phyloP scores from a whole-genome alignment of 441 rosid species.

The Erodium moschatum region DNA sequence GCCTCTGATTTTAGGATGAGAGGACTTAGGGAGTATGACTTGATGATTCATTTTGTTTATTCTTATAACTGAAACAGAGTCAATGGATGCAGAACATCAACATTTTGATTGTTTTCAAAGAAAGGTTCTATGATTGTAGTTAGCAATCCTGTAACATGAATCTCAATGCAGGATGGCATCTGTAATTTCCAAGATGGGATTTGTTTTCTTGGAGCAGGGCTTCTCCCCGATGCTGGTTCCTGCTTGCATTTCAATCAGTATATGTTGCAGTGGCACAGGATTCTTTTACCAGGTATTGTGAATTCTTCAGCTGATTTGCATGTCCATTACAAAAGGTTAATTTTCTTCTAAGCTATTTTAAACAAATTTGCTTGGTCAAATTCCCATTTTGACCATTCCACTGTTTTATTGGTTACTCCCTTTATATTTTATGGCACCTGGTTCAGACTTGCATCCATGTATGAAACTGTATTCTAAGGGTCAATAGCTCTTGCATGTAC shows the following conservation, averaged over 20 bases:
- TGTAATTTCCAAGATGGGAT: conserved; percentile 95
- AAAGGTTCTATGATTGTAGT: neutral
- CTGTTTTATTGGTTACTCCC: neutral
- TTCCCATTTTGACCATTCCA: too few species aligned
- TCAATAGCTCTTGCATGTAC: neutral
- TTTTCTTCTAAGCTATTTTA: neutral
- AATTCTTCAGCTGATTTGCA: neutral
- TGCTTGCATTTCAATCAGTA: conserved; percentile 69
- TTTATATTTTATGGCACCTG: neutral
- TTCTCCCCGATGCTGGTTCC: conserved; percentile 62
- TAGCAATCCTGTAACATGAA: conserved; percentile 1
- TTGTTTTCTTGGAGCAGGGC: conserved; percentile 83
- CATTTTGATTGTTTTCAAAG: too few species aligned
- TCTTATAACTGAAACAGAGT: neutral
- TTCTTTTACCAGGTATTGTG: conserved; percentile 76
- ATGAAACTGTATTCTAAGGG: neutral
- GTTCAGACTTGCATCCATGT: neutral
- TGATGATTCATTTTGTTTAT: neutral
- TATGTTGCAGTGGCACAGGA: conserved; percentile 81
- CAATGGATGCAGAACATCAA: neutral
- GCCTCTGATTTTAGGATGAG: too few species aligned
- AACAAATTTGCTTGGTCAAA: neutral
- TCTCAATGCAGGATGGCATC: conserved; percentile 75
- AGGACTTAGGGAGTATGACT: neutral
- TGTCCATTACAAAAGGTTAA: neutral